These are phyloP conservation scores for Sporothrix schenckii DNA, from an alignment of 2,329 filamentous ascomycete species.

Conservation along the genomic window DNA sequence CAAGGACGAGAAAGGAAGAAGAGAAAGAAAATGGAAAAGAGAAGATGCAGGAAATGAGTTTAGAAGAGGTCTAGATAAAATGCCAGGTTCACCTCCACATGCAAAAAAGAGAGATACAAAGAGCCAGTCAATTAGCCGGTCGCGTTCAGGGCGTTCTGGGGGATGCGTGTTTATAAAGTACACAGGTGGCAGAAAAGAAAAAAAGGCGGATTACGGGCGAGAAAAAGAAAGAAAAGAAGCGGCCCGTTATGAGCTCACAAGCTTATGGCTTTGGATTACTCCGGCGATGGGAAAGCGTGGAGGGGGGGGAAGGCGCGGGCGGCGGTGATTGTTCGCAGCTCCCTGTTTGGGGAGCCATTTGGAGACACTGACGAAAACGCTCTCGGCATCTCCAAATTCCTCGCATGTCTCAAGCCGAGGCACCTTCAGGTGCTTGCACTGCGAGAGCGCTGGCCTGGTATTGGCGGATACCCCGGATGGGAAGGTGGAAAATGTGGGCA, in stretches of 20 bases:
- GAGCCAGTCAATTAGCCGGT: conserved; percentile 22
- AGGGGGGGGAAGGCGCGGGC: conserved; percentile 14
- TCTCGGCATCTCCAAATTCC: conserved; percentile 30
- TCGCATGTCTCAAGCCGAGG: conserved; percentile 35
- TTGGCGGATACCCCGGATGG: conserved; percentile 32
- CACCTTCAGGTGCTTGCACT: conserved; percentile 16
- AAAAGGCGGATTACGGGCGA: background rate
- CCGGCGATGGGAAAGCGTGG: background rate
- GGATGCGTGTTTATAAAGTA: conserved; percentile 13
- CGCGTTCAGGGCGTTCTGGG: conserved; percentile 19
- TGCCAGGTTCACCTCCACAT: conserved; percentile 30
- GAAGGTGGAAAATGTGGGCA: conserved; percentile 21
- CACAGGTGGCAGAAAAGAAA: background rate
- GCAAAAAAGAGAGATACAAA: conserved; percentile 25
- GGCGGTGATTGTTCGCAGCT: conserved; percentile 29
- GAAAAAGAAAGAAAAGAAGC: background rate
- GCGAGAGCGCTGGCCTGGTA: conserved; percentile 22
- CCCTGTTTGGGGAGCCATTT: conserved; percentile 17
- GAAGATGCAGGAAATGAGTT: background rate
- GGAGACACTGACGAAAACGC: conserved; percentile 14
- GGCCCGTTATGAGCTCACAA: conserved; percentile 17
- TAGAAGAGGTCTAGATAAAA: conserved; percentile 9
- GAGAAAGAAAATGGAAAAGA: conserved; percentile 17
- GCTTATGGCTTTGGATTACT: conserved; percentile 21
- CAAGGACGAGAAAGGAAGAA: conserved; percentile 16